These are phyloP conservation scores for Chlorella variabilis DNA, from an alignment of 163 green algal species.

Conservation along the genomic window DNA sequence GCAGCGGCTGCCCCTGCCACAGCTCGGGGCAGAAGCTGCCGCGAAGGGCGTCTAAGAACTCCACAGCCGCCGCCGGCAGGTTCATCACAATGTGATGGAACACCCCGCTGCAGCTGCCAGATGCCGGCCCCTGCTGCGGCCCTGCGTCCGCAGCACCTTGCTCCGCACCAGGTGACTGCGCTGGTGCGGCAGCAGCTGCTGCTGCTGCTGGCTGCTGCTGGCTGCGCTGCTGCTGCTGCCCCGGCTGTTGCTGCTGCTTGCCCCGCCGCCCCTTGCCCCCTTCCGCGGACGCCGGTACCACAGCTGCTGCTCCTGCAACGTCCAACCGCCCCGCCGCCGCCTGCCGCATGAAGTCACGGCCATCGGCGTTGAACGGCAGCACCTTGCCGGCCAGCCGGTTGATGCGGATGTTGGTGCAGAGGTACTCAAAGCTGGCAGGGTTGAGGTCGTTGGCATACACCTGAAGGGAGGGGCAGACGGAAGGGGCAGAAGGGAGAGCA, in stretches of 20 bases:
- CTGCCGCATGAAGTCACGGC: slow-evolving; percentile 82
- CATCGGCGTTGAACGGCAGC: slow-evolving; percentile 85
- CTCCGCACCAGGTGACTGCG: neutral
- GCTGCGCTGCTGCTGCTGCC: neutral
- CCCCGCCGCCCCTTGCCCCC: neutral
- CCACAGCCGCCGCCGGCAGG: slow-evolving; percentile 89
- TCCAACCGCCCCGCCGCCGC: slow-evolving; percentile 28
- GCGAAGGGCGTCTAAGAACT: slow-evolving; percentile 91
- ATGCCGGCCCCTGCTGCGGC: neutral
- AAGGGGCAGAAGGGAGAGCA: neutral
- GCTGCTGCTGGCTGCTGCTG: slow-evolving; percentile 28
- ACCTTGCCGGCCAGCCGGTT: slow-evolving; percentile 83
- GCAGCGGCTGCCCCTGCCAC: slow-evolving; percentile 79
- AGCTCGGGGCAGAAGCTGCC: slow-evolving; percentile 70
- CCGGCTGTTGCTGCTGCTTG: slow-evolving; percentile 3
- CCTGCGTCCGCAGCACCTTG: neutral
- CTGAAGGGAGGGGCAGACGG: slow-evolving; percentile 36
- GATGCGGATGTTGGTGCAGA: slow-evolving; percentile 80
- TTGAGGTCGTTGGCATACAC: slow-evolving; percentile 99
- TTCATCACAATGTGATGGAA: slow-evolving; percentile 97
- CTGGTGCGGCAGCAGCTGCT: neutral
- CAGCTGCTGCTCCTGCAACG: slow-evolving; percentile 1
- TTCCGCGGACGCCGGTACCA: neutral
- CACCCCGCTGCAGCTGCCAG: neutral
- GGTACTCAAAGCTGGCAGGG: slow-evolving; percentile 79